Conservation (phyloP, 2,329 filamentous ascomycete species). For the Ceratocystis huliohia region DNA sequence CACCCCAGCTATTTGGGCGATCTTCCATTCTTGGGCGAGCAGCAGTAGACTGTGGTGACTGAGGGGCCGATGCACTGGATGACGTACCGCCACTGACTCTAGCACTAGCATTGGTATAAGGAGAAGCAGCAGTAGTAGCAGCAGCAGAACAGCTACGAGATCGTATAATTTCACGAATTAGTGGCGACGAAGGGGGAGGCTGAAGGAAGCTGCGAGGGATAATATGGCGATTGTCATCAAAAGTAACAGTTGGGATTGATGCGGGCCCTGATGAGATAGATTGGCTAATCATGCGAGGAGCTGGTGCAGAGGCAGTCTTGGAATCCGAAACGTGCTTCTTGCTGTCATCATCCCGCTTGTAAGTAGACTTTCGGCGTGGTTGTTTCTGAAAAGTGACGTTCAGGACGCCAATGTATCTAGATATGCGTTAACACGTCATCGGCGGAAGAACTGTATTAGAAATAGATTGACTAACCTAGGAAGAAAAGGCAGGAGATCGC, state of each 20-base stretch:
- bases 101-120: neutral
- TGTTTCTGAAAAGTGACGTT: constrained; percentile 92
- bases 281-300: constrained; percentile 48
- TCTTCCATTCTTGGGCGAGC: constrained; percentile 38
- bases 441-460: neutral
- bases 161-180: constrained; percentile 19
- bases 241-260: constrained; percentile 76
- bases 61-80: constrained; percentile 17
- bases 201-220: constrained; percentile 73
- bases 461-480: constrained; percentile 50
- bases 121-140: constrained; percentile 5
- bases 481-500: constrained; percentile 77
- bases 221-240: constrained; percentile 89
- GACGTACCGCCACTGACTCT: neutral
- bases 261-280: constrained; percentile 50
- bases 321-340: constrained; percentile 21
- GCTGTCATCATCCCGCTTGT: constrained; percentile 37
- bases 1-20: constrained; percentile 64
- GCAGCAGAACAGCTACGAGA: constrained; percentile 19
- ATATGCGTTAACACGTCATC: neutral
- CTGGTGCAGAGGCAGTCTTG: constrained; percentile 3
- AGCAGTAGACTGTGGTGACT: constrained; percentile 26
- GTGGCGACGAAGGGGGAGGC: constrained; percentile 27
- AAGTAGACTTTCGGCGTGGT: constrained; percentile 49
- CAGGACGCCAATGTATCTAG: constrained; percentile 87